These are phyloP conservation scores for Pseudogymnoascus destructans DNA, from an alignment of 2,329 filamentous ascomycete species.

Conservation along the genomic window DNA sequence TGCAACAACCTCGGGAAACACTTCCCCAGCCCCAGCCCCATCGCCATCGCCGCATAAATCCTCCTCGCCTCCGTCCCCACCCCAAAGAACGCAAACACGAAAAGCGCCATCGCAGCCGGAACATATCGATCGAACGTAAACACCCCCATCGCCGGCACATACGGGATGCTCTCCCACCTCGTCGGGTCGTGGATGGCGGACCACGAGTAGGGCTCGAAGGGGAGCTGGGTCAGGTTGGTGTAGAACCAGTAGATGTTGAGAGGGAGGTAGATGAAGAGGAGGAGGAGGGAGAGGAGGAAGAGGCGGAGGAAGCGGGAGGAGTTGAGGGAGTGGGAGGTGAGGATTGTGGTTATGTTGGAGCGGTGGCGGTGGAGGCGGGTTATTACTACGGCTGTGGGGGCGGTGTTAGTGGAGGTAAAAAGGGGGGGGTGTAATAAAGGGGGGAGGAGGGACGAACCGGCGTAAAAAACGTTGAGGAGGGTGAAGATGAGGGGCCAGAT, in stretches of 20 bases:
- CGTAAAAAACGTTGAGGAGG: constrained; percentile 40
- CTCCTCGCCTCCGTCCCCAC: constrained; percentile 45
- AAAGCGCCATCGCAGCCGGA: constrained; percentile 37
- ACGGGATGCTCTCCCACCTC: constrained; percentile 43
- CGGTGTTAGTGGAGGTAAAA: constrained; percentile 16
- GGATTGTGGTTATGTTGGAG: constrained; percentile 41
- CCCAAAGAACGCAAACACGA: constrained; percentile 52
- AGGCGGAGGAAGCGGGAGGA: constrained; percentile 49
- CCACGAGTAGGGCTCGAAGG: constrained; percentile 38
- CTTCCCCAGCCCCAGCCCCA: constrained; percentile 30
- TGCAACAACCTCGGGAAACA: constrained; percentile 21
- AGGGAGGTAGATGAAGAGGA: constrained; percentile 39
- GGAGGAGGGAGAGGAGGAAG: constrained; percentile 40
- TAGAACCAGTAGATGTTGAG: constrained; percentile 39
- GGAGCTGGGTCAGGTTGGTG: constrained; percentile 32
- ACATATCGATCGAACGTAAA: constrained; percentile 44
- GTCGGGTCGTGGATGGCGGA: constrained; percentile 34
- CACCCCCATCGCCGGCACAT: constrained; percentile 31
- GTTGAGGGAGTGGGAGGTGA: constrained; percentile 37
- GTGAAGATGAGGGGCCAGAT: constrained; percentile 45
- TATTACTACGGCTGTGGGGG: constrained; percentile 40
- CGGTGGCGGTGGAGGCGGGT: constrained; percentile 48
- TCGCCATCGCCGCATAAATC: constrained; percentile 37
- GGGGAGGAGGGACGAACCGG: constrained; percentile 33
- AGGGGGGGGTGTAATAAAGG: background rate